Evolutionary conservation across 495 filamentous ascomycete species (phyloP), one percentile per base, ranked within the genome.

Genomic region (Aspergillus biplanus): DNA sequence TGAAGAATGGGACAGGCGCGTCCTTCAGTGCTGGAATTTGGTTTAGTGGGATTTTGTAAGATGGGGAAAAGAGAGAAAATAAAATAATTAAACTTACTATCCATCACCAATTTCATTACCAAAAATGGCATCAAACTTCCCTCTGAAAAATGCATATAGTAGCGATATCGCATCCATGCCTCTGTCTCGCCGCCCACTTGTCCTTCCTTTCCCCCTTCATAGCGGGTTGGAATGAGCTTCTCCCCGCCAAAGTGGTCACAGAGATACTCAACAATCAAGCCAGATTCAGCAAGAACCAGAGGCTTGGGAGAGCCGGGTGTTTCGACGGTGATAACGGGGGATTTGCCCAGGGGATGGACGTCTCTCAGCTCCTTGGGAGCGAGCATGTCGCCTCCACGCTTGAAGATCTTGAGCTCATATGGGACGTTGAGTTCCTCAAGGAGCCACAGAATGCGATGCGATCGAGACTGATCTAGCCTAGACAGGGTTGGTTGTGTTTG

Each of bases 391-490:
- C 78, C 62, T 46, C 73, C 72, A 44, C 93, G 89, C 64, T 89
- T 86, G 83, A 87, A 95, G 52, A 84, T 84, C 65, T 92, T 85
- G 56, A 97, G 73, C 56, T 91, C 84, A 78, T 94, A 97, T 52
- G 87, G 76, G 33, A 97, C 57, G n/a, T 85, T 78, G 57, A 95
- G 86, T 65, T 95, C 92, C 74, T 95, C 90, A 55, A 97, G 85
- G 46, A 97, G 86, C 92, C 91, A 97, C 48, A 94, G 80, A 64
- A 97, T 90, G 52, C 92, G 88, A 64, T 97, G 92, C 56, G 90
- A 85, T 60, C 93, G 91, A 46, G 75, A 75, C 68, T 79, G 66
- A 48, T 78, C 74, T 44, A 79, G 75, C 76, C 76, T 78, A 27
- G 21, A 27, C 21, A 27, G 21, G 21, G 21, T 27, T 27, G 35